Evolutionary conservation across 169 alveolate species (phyloP).

Genomic region (Cyclospora cayetanensis): DNA sequence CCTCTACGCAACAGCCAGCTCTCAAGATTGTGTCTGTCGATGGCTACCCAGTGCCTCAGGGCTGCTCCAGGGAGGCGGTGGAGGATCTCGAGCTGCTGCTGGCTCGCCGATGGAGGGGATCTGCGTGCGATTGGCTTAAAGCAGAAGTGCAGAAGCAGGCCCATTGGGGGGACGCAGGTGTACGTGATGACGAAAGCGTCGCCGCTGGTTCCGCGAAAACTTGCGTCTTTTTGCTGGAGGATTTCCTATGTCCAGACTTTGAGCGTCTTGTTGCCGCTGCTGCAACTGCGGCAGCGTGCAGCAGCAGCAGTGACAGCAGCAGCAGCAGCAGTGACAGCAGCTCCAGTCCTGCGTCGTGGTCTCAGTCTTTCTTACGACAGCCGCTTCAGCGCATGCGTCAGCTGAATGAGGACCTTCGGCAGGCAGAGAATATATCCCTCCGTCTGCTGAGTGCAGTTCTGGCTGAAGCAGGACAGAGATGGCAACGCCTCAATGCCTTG

Average conservation of each 20-base stretch:
- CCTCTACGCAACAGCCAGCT: slow-evolving; percentile 7
- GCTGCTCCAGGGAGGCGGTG: not conserved
- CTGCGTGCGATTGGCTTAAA: not conserved
- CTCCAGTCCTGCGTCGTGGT: not conserved
- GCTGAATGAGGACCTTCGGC: not conserved
- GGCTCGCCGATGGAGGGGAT: slow-evolving; percentile 5
- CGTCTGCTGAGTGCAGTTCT: not conserved
- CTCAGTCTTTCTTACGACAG: not conserved
- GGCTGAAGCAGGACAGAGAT: slow-evolving; percentile 20
- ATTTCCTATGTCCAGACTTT: slow-evolving; percentile 33
- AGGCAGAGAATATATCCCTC: not conserved
- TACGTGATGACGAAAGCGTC: no score
- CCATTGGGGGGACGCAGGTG: not conserved
- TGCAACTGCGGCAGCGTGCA: not conserved
- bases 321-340: no score
- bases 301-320: not conserved
- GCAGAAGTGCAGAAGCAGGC: not conserved
- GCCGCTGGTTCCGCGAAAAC: not conserved
- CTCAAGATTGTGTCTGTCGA: not conserved
- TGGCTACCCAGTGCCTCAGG: not conserved
- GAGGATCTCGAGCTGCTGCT: slow-evolving; percentile 16
- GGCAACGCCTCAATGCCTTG: not conserved
- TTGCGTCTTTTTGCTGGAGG: not conserved
- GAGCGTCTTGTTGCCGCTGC: slow-evolving; percentile 33
- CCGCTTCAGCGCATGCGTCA: slow-evolving; percentile 19